These are phyloP conservation scores for Colletotrichum sp. DNA, from an alignment of 2,329 filamentous ascomycete species.

Conservation along the genomic window DNA sequence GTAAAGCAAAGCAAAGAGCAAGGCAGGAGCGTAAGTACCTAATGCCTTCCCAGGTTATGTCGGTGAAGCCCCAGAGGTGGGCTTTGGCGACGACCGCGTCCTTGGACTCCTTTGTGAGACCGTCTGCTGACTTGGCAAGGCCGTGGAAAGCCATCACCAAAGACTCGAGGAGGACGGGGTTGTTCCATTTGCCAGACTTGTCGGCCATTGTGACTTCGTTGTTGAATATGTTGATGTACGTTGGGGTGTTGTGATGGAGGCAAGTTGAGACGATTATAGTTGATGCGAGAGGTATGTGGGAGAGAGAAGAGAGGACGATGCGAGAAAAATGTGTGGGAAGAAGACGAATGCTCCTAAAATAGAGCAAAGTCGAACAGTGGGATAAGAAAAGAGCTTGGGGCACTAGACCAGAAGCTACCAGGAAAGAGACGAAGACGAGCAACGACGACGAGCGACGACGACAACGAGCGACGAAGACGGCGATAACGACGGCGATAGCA, in stretches of 20 bases:
- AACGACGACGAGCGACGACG: too few relatives aligned
- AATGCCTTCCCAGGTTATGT: conserved; percentile 48
- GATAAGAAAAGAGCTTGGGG: neutral
- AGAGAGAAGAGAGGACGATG: neutral
- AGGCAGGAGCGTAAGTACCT: conserved; percentile 35
- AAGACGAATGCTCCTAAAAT: neutral
- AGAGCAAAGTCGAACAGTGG: conserved; percentile 27
- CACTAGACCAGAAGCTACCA: neutral
- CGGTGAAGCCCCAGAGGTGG: conserved; percentile 32
- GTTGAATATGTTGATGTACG: neutral
- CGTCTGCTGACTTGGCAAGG: conserved; percentile 26
- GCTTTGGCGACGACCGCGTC: conserved; percentile 37
- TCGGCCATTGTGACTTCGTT: conserved; percentile 9
- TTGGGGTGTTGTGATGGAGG: too few relatives aligned
- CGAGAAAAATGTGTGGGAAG: neutral
- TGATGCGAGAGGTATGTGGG: neutral
- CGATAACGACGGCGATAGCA: neutral
- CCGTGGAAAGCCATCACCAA: conserved; percentile 37
- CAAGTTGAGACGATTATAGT: too few relatives aligned
- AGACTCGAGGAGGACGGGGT: conserved; percentile 36
- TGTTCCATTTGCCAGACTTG: conserved; percentile 32
- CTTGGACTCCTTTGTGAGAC: conserved; percentile 32
- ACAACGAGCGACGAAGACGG: neutral
- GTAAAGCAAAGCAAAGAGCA: neutral
- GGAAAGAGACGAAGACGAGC: neutral